Evolutionary conservation across 2,329 filamentous ascomycete genomes (phyloP).

Genomic region (Xylaria sp.): DNA sequence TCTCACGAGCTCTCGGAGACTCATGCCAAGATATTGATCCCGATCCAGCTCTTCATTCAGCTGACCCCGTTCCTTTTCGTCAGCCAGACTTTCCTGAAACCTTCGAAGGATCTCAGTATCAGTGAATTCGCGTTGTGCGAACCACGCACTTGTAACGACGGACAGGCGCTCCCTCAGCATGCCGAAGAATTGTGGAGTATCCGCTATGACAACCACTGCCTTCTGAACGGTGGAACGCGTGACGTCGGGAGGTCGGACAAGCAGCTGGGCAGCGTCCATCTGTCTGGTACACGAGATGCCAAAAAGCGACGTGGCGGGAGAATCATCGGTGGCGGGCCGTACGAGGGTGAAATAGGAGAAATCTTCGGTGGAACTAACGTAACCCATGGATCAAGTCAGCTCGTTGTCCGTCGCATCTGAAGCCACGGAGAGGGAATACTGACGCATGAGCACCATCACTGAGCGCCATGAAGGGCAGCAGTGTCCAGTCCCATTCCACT

Average conservation of each 20-base stretch:
- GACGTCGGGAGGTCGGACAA: constrained; percentile 84
- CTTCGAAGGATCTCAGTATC: constrained; percentile 89
- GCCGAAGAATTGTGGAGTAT: constrained; percentile 89
- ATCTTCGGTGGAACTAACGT: constrained; percentile 81
- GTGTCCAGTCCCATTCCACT: constrained; percentile 84
- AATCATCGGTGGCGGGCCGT: constrained; percentile 63
- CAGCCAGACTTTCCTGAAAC: constrained; percentile 88
- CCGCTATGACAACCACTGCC: constrained; percentile 93
- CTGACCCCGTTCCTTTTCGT: constrained; percentile 68
- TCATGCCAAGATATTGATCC: constrained; percentile 89
- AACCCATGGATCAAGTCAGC: constrained; percentile 33
- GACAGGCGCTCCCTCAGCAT: constrained; percentile 89
- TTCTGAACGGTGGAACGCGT: constrained; percentile 99
- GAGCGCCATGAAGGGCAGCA: constrained; percentile 96
- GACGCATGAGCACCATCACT: constrained; percentile 95
- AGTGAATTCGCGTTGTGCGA: constrained; percentile 90
- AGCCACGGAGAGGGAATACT: constrained; percentile 50
- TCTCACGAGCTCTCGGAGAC: constrained; percentile 88
- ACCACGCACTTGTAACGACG: constrained; percentile 95
- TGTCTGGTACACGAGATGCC: constrained; percentile 96
- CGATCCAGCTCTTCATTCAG: constrained; percentile 75
- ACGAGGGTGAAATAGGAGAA: constrained; percentile 98
- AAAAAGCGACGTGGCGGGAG: constrained; percentile 83
- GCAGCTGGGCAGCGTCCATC: constrained; percentile 80
- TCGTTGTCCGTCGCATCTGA: not conserved